phyloP scores from a whole-genome alignment of 805 yeast species.

The Candida parachauliodes region DNA sequence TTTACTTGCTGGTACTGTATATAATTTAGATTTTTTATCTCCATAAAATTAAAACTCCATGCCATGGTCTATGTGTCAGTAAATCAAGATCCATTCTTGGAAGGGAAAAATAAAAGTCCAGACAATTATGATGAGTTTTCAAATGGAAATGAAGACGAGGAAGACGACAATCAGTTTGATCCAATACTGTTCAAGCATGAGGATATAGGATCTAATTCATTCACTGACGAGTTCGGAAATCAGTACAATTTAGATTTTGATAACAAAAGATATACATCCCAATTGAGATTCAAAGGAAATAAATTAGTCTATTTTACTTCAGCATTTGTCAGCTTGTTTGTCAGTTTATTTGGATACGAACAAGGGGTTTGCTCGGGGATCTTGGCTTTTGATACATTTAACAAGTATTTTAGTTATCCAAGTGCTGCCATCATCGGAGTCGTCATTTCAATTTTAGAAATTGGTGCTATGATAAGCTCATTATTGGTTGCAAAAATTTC shows the following conservation, averaged over 20 bases:
- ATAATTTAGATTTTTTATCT: not conserved
- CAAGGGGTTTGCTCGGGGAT: conserved; percentile 90
- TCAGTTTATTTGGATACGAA: conserved; percentile 39
- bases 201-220: conserved; percentile 7
- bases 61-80: no score
- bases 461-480: conserved; percentile 82
- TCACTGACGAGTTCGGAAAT: conserved; percentile 31
- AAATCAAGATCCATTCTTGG: no score
- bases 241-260: conserved; percentile 36
- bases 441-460: conserved; percentile 82
- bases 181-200: conserved; percentile 11
- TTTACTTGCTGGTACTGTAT: not conserved
- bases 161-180: conserved; percentile 15
- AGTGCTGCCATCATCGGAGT: conserved; percentile 73
- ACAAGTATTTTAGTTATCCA: conserved; percentile 68
- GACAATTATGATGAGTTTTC: conserved; percentile 3
- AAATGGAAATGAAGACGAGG: not conserved
- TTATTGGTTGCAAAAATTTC: conserved; percentile 74
- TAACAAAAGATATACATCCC: conserved; percentile 27
- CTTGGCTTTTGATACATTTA: conserved; percentile 69
- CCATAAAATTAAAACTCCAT: no score
- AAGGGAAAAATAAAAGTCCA: no score
- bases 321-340: conserved; percentile 42
- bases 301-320: conserved; percentile 41
- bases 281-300: conserved; percentile 35